Evolutionary conservation across 495 filamentous ascomycete genomes (phyloP).

Genomic region (Oidiodendron maius): DNA sequence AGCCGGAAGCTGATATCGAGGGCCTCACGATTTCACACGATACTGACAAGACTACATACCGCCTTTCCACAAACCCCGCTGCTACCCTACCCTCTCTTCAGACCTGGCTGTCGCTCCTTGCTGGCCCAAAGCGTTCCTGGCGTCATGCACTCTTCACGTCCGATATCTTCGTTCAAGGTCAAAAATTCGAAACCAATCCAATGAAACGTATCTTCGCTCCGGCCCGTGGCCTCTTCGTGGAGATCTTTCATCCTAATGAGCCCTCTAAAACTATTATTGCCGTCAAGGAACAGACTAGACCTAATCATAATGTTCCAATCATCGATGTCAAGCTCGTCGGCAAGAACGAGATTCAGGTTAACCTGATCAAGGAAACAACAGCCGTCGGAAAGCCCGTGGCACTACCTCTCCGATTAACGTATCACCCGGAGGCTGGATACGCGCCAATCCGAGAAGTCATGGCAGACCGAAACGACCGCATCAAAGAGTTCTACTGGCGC

Average conservation of each 20-base stretch:
- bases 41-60: slow-evolving; percentile 68
- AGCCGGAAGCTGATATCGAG: slow-evolving; percentile 61
- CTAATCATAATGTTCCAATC: slow-evolving; percentile 67
- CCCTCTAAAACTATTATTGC: slow-evolving; percentile 72
- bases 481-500: slow-evolving; percentile 97
- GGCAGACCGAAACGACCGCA: slow-evolving; percentile 87
- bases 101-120: slow-evolving; percentile 81
- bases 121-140: slow-evolving; percentile 83
- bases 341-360: slow-evolving; percentile 74
- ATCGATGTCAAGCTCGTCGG: slow-evolving; percentile 73
- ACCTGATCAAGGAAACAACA: slow-evolving; percentile 85
- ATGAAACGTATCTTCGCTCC: slow-evolving; percentile 87
- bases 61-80: slow-evolving; percentile 63
- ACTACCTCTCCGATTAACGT: slow-evolving; percentile 79
- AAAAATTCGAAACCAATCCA: slow-evolving; percentile 95
- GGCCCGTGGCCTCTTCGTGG: slow-evolving; percentile 77
- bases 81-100: slow-evolving; percentile 69
- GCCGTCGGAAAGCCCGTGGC: slow-evolving; percentile 71
- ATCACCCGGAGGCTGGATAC: slow-evolving; percentile 89
- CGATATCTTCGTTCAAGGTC: slow-evolving; percentile 88
- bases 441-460: slow-evolving; percentile 94
- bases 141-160: slow-evolving; percentile 95
- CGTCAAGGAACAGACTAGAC: slow-evolving; percentile 60
- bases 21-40: slow-evolving; percentile 75
- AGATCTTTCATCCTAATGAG: slow-evolving; percentile 74